Conservation (phyloP, 2,329 filamentous ascomycete genomes). For the Xylariaceae sp. region DNA sequence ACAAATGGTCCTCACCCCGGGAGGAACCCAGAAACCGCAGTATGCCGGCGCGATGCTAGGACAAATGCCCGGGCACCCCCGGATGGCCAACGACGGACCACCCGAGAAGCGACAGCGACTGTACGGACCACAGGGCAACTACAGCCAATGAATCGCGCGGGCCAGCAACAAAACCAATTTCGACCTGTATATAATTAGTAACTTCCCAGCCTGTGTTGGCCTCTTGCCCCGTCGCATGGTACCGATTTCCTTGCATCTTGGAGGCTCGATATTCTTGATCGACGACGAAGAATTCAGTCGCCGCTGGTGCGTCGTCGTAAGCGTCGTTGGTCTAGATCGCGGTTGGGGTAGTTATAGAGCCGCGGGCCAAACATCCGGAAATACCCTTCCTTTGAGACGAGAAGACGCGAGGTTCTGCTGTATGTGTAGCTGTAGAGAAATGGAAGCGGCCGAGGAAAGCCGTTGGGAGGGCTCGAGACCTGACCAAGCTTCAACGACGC, state of each 20-base stretch:
- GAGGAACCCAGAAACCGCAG: slow-evolving; percentile 27
- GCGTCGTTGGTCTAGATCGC: no score
- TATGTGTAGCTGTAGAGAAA: no score
- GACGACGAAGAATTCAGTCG: no score
- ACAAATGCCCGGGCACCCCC: slow-evolving; percentile 23
- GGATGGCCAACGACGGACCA: slow-evolving; percentile 30
- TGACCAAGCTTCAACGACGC: no score
- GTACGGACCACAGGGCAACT: slow-evolving; percentile 35
- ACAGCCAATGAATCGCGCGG: slow-evolving; percentile 26
- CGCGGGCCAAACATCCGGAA: no score
- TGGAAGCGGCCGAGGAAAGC: no score
- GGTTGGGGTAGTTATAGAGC: no score
- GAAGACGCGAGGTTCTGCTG: no score
- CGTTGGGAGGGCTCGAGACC: no score
- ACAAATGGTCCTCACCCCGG: slow-evolving; percentile 31
- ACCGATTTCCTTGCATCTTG: slow-evolving; percentile 1
- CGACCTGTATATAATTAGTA: slow-evolving; percentile 20
- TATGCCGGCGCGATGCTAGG: slow-evolving; percentile 33
- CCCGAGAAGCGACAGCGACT: slow-evolving; percentile 48
- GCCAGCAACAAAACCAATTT: slow-evolving; percentile 7
- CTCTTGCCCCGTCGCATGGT: slow-evolving; percentile 4
- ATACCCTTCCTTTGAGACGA: no score
- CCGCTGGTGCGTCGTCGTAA: no score
- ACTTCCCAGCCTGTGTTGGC: background rate
- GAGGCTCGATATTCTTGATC: slow-evolving; percentile 1